These are phyloP conservation scores for Daphne laureola DNA, from an alignment of 441 rosid species.

Conservation along the genomic window DNA sequence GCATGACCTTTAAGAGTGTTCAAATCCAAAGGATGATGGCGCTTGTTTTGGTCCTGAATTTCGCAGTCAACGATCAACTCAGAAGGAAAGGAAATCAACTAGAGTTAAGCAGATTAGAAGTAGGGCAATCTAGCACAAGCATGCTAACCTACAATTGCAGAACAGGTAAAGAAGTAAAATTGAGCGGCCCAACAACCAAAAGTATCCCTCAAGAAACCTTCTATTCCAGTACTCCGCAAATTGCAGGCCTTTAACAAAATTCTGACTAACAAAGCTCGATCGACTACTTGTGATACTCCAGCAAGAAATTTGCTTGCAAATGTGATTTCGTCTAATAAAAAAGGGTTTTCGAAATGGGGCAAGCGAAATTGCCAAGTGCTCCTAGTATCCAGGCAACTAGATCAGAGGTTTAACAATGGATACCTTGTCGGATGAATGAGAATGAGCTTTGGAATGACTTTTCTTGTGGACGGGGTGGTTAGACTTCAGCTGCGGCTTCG, in stretches of 20 bases:
- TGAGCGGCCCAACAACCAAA: too few species aligned
- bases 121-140: not conserved
- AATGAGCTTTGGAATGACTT: conserved; percentile 50
- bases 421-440: conserved; percentile 75
- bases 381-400: not conserved
- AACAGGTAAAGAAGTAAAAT: too few species aligned
- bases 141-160: too few species aligned
- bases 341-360: too few species aligned
- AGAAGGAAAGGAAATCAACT: not conserved
- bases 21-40: conserved; percentile 86
- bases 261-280: too few species aligned
- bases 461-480: conserved; percentile 38
- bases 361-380: too few species aligned
- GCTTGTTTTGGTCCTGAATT: conserved; percentile 62
- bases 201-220: too few species aligned
- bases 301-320: not conserved
- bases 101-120: not conserved
- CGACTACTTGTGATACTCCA: not conserved
- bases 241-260: too few species aligned
- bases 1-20: conserved; percentile 96
- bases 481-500: conserved; percentile 46
- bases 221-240: too few species aligned
- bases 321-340: not conserved
- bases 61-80: conserved; percentile 11
- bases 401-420: not conserved